phyloP scores from a whole-genome alignment of 768 basidiomycete genomes.

The Leccinellum albellum region DNA sequence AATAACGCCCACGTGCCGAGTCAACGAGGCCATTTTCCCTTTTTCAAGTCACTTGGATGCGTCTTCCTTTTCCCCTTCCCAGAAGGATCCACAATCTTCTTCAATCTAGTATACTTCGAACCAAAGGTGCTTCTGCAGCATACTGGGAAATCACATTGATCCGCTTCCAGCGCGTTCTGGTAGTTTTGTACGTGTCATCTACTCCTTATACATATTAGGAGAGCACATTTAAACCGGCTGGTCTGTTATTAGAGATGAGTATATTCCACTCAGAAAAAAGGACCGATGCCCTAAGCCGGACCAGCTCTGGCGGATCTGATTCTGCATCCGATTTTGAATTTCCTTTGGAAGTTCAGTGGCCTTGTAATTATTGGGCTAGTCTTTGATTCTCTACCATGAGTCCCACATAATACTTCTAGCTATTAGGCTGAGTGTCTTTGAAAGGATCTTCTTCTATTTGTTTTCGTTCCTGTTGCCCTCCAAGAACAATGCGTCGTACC shows the following conservation, averaged over 20 bases:
- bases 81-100: constrained; percentile 17
- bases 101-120: constrained; percentile 5
- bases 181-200: constrained; percentile 6
- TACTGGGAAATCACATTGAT: constrained; percentile 5
- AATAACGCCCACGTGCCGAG: constrained; percentile 3
- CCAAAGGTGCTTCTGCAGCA: constrained; percentile 2
- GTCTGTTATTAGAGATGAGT: constrained; percentile 18
- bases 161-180: constrained; percentile 1
- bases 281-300: neutral
- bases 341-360: neutral
- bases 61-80: constrained; percentile 14
- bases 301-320: no score
- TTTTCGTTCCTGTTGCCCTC: neutral
- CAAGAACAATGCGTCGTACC: neutral
- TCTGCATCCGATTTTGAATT: neutral
- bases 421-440: no score
- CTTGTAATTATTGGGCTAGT: neutral
- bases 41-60: neutral
- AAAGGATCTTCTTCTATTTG: no score
- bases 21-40: constrained; percentile 4
- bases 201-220: no score
- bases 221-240: neutral
- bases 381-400: neutral
- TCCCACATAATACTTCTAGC: neutral
- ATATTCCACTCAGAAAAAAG: constrained; percentile 3